A percentile compares a stretch with the other conserved stretches of the same genome.
Conservation (phyloP, 441 rosid species). For the Theobroma grandiflorum region DNA sequence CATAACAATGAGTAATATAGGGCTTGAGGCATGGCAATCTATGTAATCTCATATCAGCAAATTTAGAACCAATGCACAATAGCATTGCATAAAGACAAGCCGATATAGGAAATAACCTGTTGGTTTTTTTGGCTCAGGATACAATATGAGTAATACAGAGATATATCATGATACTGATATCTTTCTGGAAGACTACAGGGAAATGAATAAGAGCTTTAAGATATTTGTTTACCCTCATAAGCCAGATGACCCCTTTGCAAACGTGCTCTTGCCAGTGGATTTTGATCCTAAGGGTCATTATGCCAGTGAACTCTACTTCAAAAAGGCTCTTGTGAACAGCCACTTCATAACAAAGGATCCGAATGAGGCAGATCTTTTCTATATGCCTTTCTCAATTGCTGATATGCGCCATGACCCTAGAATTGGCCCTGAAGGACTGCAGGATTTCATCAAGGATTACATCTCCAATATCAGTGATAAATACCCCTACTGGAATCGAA, state of each 20-base stretch:
- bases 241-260: constrained; percentile 38
- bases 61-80: too few relatives aligned
- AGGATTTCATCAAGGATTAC: constrained; percentile 39
- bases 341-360: constrained; percentile 46
- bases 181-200: constrained; percentile 41
- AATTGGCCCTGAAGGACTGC: constrained; percentile 34
- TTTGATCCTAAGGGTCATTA: constrained; percentile 38
- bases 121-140: constrained; percentile 35
- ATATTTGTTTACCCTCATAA: constrained; percentile 44
- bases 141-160: constrained; percentile 17
- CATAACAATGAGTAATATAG: too few relatives aligned
- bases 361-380: constrained; percentile 40
- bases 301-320: constrained; percentile 50
- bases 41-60: too few relatives aligned
- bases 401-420: constrained; percentile 39
- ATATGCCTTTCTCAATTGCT: constrained; percentile 46
- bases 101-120: not conserved
- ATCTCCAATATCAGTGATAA: constrained; percentile 33
- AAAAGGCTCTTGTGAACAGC: constrained; percentile 41
- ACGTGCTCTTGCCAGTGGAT: constrained; percentile 36
- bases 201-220: constrained; percentile 47
- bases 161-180: constrained; percentile 26
- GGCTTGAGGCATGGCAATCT: too few relatives aligned
- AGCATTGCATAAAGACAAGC: too few relatives aligned
- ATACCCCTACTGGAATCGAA: constrained; percentile 46